These are phyloP conservation scores for Chrysanthemum lavandulifolium DNA, from an alignment of 129 eudicot species.

Conservation along the genomic window DNA sequence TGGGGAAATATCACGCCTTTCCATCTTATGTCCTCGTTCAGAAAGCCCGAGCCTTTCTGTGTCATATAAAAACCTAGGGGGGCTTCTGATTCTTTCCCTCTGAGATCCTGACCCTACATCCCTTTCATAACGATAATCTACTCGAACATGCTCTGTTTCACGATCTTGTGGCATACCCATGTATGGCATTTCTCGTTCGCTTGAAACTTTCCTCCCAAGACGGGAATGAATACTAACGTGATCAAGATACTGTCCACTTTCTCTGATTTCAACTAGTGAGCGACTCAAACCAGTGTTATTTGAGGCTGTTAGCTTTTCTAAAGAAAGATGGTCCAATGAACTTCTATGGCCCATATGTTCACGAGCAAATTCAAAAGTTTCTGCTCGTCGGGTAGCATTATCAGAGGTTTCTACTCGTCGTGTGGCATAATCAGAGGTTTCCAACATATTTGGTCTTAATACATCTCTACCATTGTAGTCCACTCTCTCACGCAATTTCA, in stretches of 20 bases:
- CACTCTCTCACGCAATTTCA: constrained; percentile 29
- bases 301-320: constrained; percentile 19
- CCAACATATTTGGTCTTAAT: constrained; percentile 20
- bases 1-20: constrained; percentile 24
- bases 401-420: constrained; percentile 32
- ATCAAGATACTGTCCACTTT: constrained; percentile 38
- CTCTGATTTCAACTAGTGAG: constrained; percentile 32
- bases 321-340: constrained; percentile 33
- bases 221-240: constrained; percentile 35
- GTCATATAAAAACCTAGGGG: constrained; percentile 32
- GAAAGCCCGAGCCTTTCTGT: too few species aligned
- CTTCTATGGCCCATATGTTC: constrained; percentile 24
- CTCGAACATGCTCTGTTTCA: constrained; percentile 32
- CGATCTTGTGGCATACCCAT: constrained; percentile 38
- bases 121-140: constrained; percentile 32
- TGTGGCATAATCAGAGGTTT: constrained; percentile 20
- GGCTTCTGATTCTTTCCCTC: constrained; percentile 37
- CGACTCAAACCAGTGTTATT: constrained; percentile 27
- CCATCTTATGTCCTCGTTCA: constrained; percentile 24
- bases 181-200: constrained; percentile 45
- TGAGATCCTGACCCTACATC: constrained; percentile 32
- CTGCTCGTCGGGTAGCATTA: constrained; percentile 27
- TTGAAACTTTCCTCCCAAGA: constrained; percentile 35
- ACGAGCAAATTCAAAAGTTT: constrained; percentile 33
- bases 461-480: constrained; percentile 33